Conservation (phyloP, 2,329 filamentous ascomycete genomes). For the Apiospora pterosperma region DNA sequence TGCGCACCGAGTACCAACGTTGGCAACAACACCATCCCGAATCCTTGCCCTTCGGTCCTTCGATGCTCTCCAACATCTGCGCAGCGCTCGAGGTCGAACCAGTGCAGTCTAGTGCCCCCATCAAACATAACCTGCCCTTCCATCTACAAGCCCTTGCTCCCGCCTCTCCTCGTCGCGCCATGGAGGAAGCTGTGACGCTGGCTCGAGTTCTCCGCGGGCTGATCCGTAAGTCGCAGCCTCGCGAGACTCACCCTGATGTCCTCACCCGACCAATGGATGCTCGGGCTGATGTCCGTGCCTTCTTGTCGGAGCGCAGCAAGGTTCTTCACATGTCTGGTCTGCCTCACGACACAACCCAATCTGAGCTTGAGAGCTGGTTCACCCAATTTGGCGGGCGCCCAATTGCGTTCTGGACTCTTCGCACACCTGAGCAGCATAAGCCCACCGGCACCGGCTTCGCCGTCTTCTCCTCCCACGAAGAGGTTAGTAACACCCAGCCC, state of each 20-base stretch:
- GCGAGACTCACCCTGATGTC: conserved; percentile 91
- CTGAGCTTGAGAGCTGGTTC: conserved; percentile 98
- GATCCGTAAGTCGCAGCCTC: conserved; percentile 92
- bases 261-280: conserved; percentile 95
- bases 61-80: conserved; percentile 95
- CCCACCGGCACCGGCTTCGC: conserved; percentile 98
- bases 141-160: conserved; percentile 94
- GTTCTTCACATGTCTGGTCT: conserved; percentile 97
- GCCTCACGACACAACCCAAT: conserved; percentile 97
- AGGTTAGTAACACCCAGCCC: conserved; percentile 58
- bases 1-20: conserved; percentile 94
- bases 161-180: conserved; percentile 89
- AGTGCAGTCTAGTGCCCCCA: conserved; percentile 93
- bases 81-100: conserved; percentile 97
- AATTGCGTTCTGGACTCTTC: conserved; percentile 98
- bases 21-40: conserved; percentile 99
- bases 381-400: conserved; percentile 97
- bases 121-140: conserved; percentile 98
- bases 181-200: conserved; percentile 95
- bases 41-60: conserved; percentile 93
- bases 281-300: conserved; percentile 90
- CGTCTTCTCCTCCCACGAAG: conserved; percentile 97
- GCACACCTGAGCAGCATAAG: conserved; percentile 98
- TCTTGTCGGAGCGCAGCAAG: conserved; percentile 94
- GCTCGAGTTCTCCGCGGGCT: conserved; percentile 88